Conservation (phyloP, 2,329 filamentous ascomycete genomes). For the Talaromyces piceae region DNA sequence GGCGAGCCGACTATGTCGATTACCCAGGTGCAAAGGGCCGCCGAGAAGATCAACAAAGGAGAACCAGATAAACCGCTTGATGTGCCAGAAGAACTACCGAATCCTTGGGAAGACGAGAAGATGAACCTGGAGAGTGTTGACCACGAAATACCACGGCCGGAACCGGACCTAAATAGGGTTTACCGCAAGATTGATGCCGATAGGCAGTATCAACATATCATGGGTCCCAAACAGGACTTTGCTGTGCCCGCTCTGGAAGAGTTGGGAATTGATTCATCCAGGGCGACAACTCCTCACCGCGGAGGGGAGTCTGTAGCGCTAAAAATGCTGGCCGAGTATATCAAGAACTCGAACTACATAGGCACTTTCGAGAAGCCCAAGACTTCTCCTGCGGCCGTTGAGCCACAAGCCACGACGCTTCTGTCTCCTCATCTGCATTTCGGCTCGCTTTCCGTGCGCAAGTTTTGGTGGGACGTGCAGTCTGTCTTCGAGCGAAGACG, state of each 20-base stretch:
- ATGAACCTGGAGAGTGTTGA: slow-evolving; percentile 50
- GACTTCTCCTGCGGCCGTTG: slow-evolving; percentile 66
- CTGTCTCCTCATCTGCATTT: slow-evolving; percentile 70
- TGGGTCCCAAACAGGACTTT: slow-evolving; percentile 63
- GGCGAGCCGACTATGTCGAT: slow-evolving; percentile 71
- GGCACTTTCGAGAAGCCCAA: slow-evolving; percentile 70
- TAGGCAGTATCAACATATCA: slow-evolving; percentile 51
- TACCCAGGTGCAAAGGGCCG: slow-evolving; percentile 56
- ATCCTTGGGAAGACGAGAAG: slow-evolving; percentile 48
- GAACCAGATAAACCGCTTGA: slow-evolving; percentile 54
- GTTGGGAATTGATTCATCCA: slow-evolving; percentile 52
- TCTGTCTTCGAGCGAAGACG: slow-evolving; percentile 54
- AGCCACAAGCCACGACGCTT: slow-evolving; percentile 64
- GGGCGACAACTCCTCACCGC: slow-evolving; percentile 57
- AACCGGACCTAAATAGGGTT: slow-evolving; percentile 54
- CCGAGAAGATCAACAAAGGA: slow-evolving; percentile 50
- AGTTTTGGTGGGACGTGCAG: slow-evolving; percentile 66
- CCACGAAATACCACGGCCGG: slow-evolving; percentile 45
- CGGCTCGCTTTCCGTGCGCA: slow-evolving; percentile 60
- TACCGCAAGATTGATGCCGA: slow-evolving; percentile 48
- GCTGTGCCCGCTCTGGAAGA: slow-evolving; percentile 64
- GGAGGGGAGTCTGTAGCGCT: slow-evolving; percentile 65
- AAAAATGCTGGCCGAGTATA: slow-evolving; percentile 49
- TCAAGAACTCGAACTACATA: slow-evolving; percentile 57
- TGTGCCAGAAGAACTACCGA: slow-evolving; percentile 52